A percentile compares a stretch with the other conserved stretches of the same genome.
phyloP scores from a whole-genome alignment of 371 early-diverging fungal genomes.

The Encephalitozoon hellem region DNA sequence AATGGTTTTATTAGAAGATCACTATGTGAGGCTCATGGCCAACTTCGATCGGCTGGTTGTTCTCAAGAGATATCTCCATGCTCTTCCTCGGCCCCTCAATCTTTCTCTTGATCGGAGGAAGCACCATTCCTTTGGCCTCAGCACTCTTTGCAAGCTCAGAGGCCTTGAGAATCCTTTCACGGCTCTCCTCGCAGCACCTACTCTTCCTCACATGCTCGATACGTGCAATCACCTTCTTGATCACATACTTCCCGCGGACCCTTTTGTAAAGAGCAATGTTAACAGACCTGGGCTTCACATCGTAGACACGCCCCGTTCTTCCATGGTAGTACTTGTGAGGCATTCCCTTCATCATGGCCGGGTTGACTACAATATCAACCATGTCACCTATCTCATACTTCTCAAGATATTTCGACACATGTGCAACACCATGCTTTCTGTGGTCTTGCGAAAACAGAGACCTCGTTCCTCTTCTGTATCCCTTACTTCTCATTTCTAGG shows the following conservation, averaged over 20 bases:
- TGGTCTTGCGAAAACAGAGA: slow-evolving; percentile 90
- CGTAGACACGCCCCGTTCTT: slow-evolving; percentile 62
- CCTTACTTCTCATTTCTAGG: slow-evolving; percentile 62
- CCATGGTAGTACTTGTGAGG: slow-evolving; percentile 99
- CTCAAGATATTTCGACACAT: slow-evolving; percentile 85
- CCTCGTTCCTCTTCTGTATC: slow-evolving; percentile 89
- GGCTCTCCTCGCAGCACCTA: slow-evolving; percentile 94
- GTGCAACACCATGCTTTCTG: slow-evolving; percentile 73
- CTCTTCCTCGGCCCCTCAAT: slow-evolving; percentile 80
- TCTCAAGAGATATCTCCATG: slow-evolving; percentile 69
- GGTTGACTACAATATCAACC: slow-evolving; percentile 91
- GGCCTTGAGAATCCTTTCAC: slow-evolving; percentile 87
- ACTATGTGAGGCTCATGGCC: slow-evolving; percentile 25
- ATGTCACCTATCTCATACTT: slow-evolving; percentile 93
- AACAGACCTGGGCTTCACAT: slow-evolving; percentile 65
- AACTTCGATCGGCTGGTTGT: slow-evolving; percentile 62
- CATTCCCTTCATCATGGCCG: slow-evolving; percentile 97
- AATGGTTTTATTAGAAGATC: slow-evolving; percentile 21
- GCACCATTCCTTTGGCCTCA: slow-evolving; percentile 63
- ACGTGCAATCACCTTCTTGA: slow-evolving; percentile 93
- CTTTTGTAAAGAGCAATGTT: slow-evolving; percentile 93
- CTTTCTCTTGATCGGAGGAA: slow-evolving; percentile 74
- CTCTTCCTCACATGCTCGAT: slow-evolving; percentile 98
- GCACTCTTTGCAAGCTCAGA: slow-evolving; percentile 72
- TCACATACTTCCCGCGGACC: slow-evolving; percentile 87